Evolutionary conservation across 345 rosid species (phyloP).

Genomic region (Rhizophora apiculata): DNA sequence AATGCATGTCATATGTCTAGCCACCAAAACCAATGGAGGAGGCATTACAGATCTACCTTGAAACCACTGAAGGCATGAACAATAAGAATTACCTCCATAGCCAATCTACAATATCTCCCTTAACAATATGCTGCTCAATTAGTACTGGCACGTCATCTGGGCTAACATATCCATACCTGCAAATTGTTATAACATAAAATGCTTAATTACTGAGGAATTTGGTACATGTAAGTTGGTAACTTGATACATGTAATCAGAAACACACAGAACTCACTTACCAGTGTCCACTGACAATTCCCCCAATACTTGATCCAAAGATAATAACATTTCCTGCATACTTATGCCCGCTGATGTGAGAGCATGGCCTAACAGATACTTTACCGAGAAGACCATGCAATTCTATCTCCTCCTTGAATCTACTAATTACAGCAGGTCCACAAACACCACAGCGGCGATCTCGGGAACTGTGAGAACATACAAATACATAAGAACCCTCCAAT

Average conservation of each 20-base stretch:
- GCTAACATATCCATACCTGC: slow-evolving; percentile 85
- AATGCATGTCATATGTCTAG: background rate
- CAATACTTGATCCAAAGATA: slow-evolving; percentile 59
- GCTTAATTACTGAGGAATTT: too few species aligned
- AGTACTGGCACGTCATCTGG: slow-evolving; percentile 67
- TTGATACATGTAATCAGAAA: background rate
- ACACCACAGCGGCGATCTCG: slow-evolving; percentile 86
- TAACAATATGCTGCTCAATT: slow-evolving; percentile 70
- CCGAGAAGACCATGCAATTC: slow-evolving; percentile 66
- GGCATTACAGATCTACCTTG: background rate
- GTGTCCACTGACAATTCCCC: slow-evolving; percentile 66
- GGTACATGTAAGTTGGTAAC: background rate
- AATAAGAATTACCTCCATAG: slow-evolving; percentile 66
- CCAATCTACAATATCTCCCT: slow-evolving; percentile 71
- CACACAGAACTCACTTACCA: slow-evolving; percentile 49
- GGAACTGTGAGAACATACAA: slow-evolving; percentile 91
- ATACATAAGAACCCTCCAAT: slow-evolving; percentile 73
- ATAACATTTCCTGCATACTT: slow-evolving; percentile 95
- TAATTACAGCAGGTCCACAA: slow-evolving; percentile 85
- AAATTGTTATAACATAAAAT: background rate
- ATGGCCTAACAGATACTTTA: slow-evolving; percentile 87
- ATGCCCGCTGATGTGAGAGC: slow-evolving; percentile 96
- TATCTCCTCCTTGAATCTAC: slow-evolving; percentile 83
- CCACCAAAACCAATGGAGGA: background rate
- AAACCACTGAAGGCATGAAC: background rate